phyloP scores from a whole-genome alignment of 2,329 filamentous ascomycete species.

The Pestalotiopsis sp. region DNA sequence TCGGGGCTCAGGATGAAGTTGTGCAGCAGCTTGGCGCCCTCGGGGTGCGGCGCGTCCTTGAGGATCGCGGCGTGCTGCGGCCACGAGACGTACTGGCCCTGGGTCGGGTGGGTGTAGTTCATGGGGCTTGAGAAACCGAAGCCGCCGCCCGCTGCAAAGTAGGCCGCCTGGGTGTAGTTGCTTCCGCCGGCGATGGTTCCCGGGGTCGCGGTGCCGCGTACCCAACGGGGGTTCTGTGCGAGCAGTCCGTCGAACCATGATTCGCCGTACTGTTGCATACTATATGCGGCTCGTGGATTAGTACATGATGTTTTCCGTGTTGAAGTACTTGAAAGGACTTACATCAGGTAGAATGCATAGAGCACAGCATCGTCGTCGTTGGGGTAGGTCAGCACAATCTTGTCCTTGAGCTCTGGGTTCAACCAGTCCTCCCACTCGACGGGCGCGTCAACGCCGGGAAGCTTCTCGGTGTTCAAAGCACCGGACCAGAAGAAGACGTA shows the following conservation, averaged over 20 bases:
- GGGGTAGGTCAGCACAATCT: constrained; percentile 56
- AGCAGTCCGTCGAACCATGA: constrained; percentile 51
- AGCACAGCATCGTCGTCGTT: constrained; percentile 61
- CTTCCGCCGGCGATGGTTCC: constrained; percentile 31
- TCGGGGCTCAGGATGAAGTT: constrained; percentile 47
- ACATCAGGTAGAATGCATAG: constrained; percentile 52
- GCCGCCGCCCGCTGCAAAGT: constrained; percentile 31
- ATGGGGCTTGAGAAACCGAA: constrained; percentile 22
- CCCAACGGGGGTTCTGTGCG: constrained; percentile 53
- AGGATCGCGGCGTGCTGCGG: constrained; percentile 50
- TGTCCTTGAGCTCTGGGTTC: constrained; percentile 53
- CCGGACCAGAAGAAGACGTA: constrained; percentile 40
- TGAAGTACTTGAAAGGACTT: constrained; percentile 20
- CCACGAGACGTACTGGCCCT: constrained; percentile 50
- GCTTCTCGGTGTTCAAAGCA: constrained; percentile 38
- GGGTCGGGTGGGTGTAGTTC: constrained; percentile 32
- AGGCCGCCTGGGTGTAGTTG: constrained; percentile 33
- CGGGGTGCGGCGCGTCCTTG: constrained; percentile 49
- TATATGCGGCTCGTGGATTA: constrained; percentile 15
- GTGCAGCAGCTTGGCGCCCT: constrained; percentile 53
- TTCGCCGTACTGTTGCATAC: constrained; percentile 41
- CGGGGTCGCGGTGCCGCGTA: constrained; percentile 52
- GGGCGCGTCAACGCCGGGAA: constrained; percentile 33
- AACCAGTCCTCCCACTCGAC: constrained; percentile 46
- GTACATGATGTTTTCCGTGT: background rate